Evolutionary conservation across 129 eudicot genomes (phyloP), one percentile per base, ranked within the genome.

Genomic region (Saposhnikovia divaricata): DNA sequence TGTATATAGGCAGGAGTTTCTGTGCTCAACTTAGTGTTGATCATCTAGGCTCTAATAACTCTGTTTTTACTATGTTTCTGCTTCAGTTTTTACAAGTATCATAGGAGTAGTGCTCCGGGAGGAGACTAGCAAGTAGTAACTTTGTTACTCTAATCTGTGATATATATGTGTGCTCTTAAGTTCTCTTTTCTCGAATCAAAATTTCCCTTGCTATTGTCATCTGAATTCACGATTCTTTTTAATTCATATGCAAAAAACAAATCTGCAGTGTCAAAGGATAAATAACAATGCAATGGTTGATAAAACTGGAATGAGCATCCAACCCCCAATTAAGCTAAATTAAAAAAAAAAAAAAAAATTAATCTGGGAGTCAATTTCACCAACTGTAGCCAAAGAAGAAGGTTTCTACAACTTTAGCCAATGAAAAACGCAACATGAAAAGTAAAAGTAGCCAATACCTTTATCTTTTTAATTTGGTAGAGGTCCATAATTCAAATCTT

Each of bases 21-120:
- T 23, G 53, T 75, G 34, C 51, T 42, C 13, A 12, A 74, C 13
- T 46, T 57, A 0, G 37, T 28, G 43, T 75, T 75, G 9, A 75
- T 75, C 78, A 27, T 75, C 73, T 74, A 74, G 40, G 18, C 57
- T n/a, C 50, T 15, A 45, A 75, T 75, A 25, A 74, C 77, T 44
- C 15, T 74, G 34, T 34, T 74, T 14, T 39, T 31, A 27, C 73
- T 14, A 28, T 23, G 53, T 73, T 39, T 43, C 77, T 10, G 34
- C 25, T 42, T 43, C 12, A 43, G 77, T 73, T 42, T 12, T 73
- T 40, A 9, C 28, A 43, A 23, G 34, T 40, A 73, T 73, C 50
- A 73, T 40, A 71, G 13, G 14, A 9, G 2, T 61, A 9, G 37
- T 61, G 75, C 51, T 42, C 77, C 37, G 2, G 9, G 15, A 16